Evolutionary conservation across 768 basidiomycete species (phyloP).

Genomic region (Lactarius pseudohatsudake): DNA sequence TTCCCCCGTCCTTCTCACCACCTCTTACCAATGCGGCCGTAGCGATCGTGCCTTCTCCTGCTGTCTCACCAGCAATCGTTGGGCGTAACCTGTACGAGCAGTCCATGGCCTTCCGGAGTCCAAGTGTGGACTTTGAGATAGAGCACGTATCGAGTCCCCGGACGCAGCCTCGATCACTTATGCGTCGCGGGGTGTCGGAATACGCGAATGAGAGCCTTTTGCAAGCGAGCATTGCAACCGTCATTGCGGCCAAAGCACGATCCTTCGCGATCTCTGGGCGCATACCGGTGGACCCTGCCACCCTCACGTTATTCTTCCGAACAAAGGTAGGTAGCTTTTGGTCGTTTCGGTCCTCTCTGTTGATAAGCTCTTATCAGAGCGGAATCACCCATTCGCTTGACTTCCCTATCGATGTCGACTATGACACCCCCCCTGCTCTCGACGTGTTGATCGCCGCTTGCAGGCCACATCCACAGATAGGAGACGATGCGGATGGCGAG

Average conservation of each 20-base stretch:
- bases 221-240: conserved; percentile 51
- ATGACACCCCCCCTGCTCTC: conserved; percentile 71
- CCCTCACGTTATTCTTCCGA: conserved; percentile 73
- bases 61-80: conserved; percentile 26
- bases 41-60: conserved; percentile 25
- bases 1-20: conserved; percentile 15
- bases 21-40: neutral
- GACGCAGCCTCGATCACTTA: conserved; percentile 25
- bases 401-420: conserved; percentile 77
- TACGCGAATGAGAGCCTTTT: conserved; percentile 54
- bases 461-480: conserved; percentile 59
- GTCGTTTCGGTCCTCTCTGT: neutral
- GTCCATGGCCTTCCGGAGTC: conserved; percentile 41
- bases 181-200: conserved; percentile 39
- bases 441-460: conserved; percentile 78
- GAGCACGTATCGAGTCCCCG: conserved; percentile 41
- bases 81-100: conserved; percentile 24
- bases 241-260: conserved; percentile 58
- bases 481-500: conserved; percentile 53
- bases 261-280: conserved; percentile 67
- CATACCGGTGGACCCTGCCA: conserved; percentile 67
- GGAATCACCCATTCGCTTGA: conserved; percentile 79
- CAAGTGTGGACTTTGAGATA: conserved; percentile 62
- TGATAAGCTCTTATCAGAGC: conserved; percentile 44
- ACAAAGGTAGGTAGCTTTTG: conserved; percentile 55